Evolutionary conservation across 2,329 filamentous ascomycete species (phyloP), one percentile per base, ranked within the genome.

Genomic region (Talaromyces pinophilus): DNA sequence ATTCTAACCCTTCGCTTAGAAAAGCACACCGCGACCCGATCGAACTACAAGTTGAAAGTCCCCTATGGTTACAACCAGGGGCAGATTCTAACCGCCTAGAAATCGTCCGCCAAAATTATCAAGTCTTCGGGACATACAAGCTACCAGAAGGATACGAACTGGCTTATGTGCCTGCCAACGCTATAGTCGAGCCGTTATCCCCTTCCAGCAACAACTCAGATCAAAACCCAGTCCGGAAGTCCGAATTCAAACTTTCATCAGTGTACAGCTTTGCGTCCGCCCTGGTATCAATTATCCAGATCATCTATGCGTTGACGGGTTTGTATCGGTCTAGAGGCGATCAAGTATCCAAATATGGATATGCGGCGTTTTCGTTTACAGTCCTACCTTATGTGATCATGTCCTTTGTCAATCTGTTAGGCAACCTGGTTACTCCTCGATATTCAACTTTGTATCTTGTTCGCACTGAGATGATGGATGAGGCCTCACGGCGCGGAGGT

Each of bases 371-470:
- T 62, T 73, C 74, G 2, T 70, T 80, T 7, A 79, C 77, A 0
- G 75, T 79, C 1, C 67, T 75, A 1, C 77, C 76, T 0, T 79
- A 78, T 59, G 67, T 73, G 4, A 52, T 77, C 25, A 79, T 80
- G 78, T 77, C 74, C 0, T 67, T 76, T 3, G 57, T 79, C n/a
- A 79, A 80, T 65, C 63, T 79, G 2, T 5, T 76, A 4, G 74
- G 67, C 22, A 67, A 64, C 33, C 25, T 72, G 46, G 61, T 70
- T 6, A 68, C 62, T 2, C 75, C 75, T 1, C 70, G 75, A 17
- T 78, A 78, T 65, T 59, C 75, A 8, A 67, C 66, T 1, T 28
- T 77, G 10, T 77, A 76, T 63, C 64, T 78, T 42, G 70, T 78
- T 3, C 68, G 70, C 10, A 69, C 68, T 64, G 65, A 62, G 54